A percentile compares a stretch with the other conserved stretches of the same genome.
Evolutionary conservation across 257 asterid genomes (phyloP).

Genomic region (Fraxinus excelsior): DNA sequence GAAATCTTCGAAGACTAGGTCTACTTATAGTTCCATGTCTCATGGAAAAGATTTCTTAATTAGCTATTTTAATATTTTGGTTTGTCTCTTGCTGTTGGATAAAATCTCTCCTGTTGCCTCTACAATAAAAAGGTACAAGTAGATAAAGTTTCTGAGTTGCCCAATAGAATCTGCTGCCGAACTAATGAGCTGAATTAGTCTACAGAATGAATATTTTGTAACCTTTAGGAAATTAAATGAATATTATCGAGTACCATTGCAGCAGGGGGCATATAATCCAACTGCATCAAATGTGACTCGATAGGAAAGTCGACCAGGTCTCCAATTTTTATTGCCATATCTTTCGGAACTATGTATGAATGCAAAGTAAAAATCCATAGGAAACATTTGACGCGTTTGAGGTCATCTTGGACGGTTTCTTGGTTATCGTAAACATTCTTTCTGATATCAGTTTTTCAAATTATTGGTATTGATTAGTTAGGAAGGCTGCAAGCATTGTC

Average conservation of each 20-base stretch:
- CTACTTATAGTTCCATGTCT: not conserved
- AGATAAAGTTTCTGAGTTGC: not conserved
- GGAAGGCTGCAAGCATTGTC: not conserved
- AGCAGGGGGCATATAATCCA: not conserved
- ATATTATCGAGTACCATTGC: not conserved
- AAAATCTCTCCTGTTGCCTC: not conserved
- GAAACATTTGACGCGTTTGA: too few relatives aligned
- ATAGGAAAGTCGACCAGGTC: slow-evolving; percentile 16
- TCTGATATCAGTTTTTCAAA: slow-evolving; percentile 14
- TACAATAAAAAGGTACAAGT: too few relatives aligned
- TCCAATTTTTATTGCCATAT: not conserved
- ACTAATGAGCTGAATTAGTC: not conserved
- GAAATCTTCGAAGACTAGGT: not conserved
- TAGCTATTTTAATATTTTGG: not conserved
- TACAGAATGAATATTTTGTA: not conserved
- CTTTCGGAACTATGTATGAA: too few relatives aligned
- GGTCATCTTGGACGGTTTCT: too few relatives aligned
- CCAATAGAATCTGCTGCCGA: not conserved
- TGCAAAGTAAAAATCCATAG: too few relatives aligned
- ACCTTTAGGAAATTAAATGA: not conserved
- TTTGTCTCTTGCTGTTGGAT: not conserved
- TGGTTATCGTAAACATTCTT: too few relatives aligned
- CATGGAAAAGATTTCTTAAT: too few relatives aligned
- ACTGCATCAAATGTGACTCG: slow-evolving; percentile 9
- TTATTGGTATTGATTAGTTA: not conserved